A percentile compares a stretch with the other conserved stretches of the same genome.
These are phyloP conservation scores for Cladosporium sp. DNA, from an alignment of 2,329 filamentous ascomycete species.

Conservation along the genomic window DNA sequence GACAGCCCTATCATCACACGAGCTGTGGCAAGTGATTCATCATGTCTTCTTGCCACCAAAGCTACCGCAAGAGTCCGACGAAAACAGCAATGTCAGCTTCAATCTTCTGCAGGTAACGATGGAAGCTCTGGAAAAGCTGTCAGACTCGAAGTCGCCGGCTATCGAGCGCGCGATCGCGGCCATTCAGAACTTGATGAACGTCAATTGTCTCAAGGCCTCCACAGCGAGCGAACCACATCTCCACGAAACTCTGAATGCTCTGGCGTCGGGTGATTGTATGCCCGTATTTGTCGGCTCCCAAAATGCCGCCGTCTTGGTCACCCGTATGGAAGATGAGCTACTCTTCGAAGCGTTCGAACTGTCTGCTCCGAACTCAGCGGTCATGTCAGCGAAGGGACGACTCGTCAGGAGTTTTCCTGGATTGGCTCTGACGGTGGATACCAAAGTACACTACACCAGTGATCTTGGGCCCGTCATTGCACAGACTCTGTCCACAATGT, in stretches of 20 bases:
- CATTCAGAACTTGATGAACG: conserved; percentile 7
- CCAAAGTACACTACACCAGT: conserved; percentile 36
- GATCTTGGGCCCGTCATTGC: conserved; percentile 31
- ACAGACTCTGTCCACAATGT: conserved; percentile 20
- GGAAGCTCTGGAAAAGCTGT: conserved; percentile 11
- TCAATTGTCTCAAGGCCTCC: conserved; percentile 18
- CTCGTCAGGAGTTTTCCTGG: conserved; percentile 42
- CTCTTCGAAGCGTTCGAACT: conserved; percentile 61
- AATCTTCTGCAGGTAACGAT: conserved; percentile 3
- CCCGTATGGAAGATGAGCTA: conserved; percentile 26
- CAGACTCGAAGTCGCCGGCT: conserved; percentile 13
- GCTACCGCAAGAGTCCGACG: conserved; percentile 35
- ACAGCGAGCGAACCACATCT: neutral
- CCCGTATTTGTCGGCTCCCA: conserved; percentile 12
- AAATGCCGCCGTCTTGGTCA: conserved; percentile 25
- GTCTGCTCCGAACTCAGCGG: conserved; percentile 49
- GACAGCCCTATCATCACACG: conserved; percentile 32
- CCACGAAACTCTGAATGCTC: neutral
- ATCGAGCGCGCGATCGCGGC: conserved; percentile 17
- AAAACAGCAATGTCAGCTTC: conserved; percentile 14
- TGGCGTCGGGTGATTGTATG: conserved; percentile 9
- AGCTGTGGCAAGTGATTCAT: conserved; percentile 26
- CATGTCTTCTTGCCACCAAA: conserved; percentile 44
- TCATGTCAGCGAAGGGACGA: conserved; percentile 49
- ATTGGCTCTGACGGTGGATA: conserved; percentile 36